These are phyloP conservation scores for Cupressus sempervirens DNA, from an alignment of 75 land plant species.

Conservation along the genomic window DNA sequence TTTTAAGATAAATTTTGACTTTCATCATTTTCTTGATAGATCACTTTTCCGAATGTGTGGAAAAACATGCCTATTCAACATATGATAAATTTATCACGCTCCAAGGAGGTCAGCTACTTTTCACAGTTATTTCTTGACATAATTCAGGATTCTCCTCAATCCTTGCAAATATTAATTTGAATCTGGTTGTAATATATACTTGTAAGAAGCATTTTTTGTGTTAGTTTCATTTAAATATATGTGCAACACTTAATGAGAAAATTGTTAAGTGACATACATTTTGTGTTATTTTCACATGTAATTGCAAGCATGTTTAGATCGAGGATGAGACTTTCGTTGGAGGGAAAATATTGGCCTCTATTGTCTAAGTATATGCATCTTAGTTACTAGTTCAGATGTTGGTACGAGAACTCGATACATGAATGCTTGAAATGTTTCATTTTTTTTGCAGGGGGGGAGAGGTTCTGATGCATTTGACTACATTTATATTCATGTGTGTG, in stretches of 20 bases:
- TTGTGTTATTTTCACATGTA: neutral
- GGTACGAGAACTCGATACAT: too few relatives aligned
- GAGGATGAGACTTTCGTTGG: neutral
- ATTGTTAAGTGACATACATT: neutral
- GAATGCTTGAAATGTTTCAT: too few relatives aligned
- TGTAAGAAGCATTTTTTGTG: neutral
- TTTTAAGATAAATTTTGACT: neutral
- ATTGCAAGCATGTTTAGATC: neutral
- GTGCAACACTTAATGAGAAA: neutral
- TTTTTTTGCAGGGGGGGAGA: too few relatives aligned
- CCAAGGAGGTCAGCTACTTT: constrained; percentile 53
- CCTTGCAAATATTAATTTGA: neutral
- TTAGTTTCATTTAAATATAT: neutral
- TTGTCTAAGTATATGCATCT: neutral
- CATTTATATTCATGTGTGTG: too few relatives aligned
- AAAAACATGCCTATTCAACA: constrained; percentile 87
- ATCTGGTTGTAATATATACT: neutral
- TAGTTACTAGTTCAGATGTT: too few relatives aligned
- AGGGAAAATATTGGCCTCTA: neutral
- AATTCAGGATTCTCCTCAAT: neutral
- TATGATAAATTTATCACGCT: constrained; percentile 91
- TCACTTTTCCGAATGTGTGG: constrained; percentile 98
- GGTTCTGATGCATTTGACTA: too few relatives aligned
- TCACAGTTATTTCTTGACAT: neutral
- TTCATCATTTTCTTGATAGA: constrained; percentile 45